Base-by-base conservation (phyloP, 371 early-diverging fungal genomes). In the Umbelopsis sp. region DNA sequence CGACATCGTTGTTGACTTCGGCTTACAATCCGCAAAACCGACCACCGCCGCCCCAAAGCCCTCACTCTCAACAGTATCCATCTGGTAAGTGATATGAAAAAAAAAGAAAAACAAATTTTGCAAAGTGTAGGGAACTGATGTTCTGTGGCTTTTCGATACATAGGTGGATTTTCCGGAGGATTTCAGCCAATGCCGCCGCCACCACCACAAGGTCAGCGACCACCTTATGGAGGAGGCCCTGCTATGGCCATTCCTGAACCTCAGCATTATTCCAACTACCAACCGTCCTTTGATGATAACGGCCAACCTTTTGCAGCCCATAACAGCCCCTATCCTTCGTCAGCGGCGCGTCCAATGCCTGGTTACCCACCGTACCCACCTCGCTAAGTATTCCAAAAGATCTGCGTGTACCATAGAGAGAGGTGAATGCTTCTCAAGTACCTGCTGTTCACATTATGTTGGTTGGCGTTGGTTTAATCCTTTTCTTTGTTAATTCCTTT, bases 241-340 rank as follows among this genome's bases (percentile, higher is more conserved):
- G 8, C 29, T 11, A 57, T 73, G 14, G 45, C 68, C 35, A 74
- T 74, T 38, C 77, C 77, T 46, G 70, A 74, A 37, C 76, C 74
- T 20, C 76, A 76, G 41, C 71, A 70, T 29, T 70, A 69, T 12
- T 22, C 75, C 16, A 57, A 35, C 35, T 57, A 57, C 35, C 57
- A 57, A 35, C 57, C 57, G 4, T 57, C 57, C 16, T 57, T 29
- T n/a, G 57, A 57, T 37, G 57, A 57, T 11, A 63, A 71, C 20
- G 77, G 77, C 11, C 70, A 74, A 14, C 77, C 77, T 10, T 76
- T 74, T 70, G 77, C 77, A 12, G 77, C 74, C 18, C 77, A 76
- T 63, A 70, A 70, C 69, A 74, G 72, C 6, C 66, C 44, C 25
- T 71, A 44, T 48, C 44, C 65, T 41, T 45, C 68, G 4, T 44